phyloP scores from a whole-genome alignment of 2,329 filamentous ascomycete species.

The Eurotiales sp. region DNA sequence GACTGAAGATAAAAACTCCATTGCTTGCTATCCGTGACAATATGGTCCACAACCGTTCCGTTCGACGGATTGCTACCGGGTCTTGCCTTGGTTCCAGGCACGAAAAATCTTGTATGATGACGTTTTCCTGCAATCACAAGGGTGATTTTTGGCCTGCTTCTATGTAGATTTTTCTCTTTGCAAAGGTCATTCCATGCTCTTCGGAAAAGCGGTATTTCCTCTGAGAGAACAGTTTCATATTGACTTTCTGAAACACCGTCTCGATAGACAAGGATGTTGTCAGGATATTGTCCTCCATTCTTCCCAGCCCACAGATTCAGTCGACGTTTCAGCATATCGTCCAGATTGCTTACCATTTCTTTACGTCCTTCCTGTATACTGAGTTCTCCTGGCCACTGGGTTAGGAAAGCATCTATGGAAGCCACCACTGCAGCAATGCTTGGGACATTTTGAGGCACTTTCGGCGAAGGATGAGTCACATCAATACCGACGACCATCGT shows the following conservation, averaged over 20 bases:
- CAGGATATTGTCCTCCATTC: constrained; percentile 57
- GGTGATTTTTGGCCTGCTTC: constrained; percentile 44
- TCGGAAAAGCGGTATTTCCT: constrained; percentile 57
- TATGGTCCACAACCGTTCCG: constrained; percentile 81
- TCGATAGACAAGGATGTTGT: constrained; percentile 78
- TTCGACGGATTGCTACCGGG: constrained; percentile 63
- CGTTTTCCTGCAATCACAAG: constrained; percentile 82
- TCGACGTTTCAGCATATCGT: constrained; percentile 61
- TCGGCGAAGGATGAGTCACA: constrained; percentile 79
- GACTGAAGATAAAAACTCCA: constrained; percentile 87
- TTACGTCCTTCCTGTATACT: constrained; percentile 61
- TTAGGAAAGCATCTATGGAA: constrained; percentile 64
- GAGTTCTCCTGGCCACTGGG: constrained; percentile 74
- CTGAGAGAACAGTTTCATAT: constrained; percentile 64
- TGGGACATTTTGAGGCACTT: constrained; percentile 56
- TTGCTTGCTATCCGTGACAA: constrained; percentile 67
- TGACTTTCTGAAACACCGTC: constrained; percentile 89
- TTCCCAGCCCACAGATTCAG: constrained; percentile 61
- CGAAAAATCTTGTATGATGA: constrained; percentile 83
- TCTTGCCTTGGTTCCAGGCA: constrained; percentile 47
- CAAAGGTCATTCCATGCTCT: constrained; percentile 62
- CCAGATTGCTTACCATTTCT: constrained; percentile 68
- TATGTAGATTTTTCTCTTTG: constrained; percentile 51
- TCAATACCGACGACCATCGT: constrained; percentile 89
- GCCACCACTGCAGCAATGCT: constrained; percentile 79